These are phyloP conservation scores for Fusarium sp. DNA, from an alignment of 2,329 filamentous ascomycete genomes.

Conservation along the genomic window DNA sequence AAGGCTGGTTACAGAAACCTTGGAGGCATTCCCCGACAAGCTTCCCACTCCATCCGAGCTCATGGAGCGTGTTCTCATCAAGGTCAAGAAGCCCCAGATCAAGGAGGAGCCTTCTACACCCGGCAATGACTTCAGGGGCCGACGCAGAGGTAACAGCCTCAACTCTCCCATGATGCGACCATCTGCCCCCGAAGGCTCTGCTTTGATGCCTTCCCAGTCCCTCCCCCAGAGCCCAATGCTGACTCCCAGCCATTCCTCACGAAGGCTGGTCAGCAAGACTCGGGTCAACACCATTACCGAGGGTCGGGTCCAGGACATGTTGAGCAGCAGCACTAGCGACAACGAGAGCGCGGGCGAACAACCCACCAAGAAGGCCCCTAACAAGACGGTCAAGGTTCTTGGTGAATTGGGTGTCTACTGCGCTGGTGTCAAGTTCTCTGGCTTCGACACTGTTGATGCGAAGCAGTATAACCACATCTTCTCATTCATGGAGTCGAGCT, in stretches of 20 bases:
- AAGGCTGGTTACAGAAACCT: slow-evolving; percentile 79
- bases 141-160: slow-evolving; percentile 74
- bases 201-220: slow-evolving; percentile 60
- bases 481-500: slow-evolving; percentile 91
- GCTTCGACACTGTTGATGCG: slow-evolving; percentile 81
- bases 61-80: slow-evolving; percentile 86
- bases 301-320: slow-evolving; percentile 63
- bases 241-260: slow-evolving; percentile 62
- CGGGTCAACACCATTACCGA: slow-evolving; percentile 69
- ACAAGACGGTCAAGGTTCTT: slow-evolving; percentile 86
- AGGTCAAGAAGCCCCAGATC: slow-evolving; percentile 82
- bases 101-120: slow-evolving; percentile 54
- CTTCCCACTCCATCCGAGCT: slow-evolving; percentile 90
- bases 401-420: slow-evolving; percentile 86
- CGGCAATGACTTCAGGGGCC: slow-evolving; percentile 53
- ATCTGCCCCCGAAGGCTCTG: slow-evolving; percentile 66
- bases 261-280: slow-evolving; percentile 60
- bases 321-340: slow-evolving; percentile 78
- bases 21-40: slow-evolving; percentile 73
- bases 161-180: slow-evolving; percentile 73
- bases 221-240: slow-evolving; percentile 66
- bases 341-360: slow-evolving; percentile 76
- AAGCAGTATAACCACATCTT: slow-evolving; percentile 94
- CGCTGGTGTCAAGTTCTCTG: slow-evolving; percentile 80
- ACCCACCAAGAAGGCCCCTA: slow-evolving; percentile 71